Evolutionary conservation across 2,329 filamentous ascomycete genomes (phyloP).

Genomic region (Dendryphion nanum): DNA sequence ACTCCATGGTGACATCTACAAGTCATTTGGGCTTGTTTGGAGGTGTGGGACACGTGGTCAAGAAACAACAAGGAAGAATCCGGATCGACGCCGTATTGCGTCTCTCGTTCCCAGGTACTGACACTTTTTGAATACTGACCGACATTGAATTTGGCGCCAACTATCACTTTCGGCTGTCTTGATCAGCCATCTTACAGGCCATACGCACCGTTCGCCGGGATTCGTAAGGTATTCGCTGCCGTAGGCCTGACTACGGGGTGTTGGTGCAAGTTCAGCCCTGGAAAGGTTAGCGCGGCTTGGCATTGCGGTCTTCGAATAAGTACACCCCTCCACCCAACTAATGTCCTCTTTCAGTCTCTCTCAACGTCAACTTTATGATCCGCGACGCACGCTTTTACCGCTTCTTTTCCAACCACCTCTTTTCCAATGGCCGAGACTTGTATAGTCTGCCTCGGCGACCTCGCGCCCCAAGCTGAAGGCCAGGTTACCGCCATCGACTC

Average conservation of each 20-base stretch:
- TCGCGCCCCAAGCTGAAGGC: slow-evolving; percentile 57
- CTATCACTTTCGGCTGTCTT: background rate
- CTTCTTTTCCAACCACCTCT: slow-evolving; percentile 18
- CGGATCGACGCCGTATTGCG: background rate
- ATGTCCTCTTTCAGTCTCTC: slow-evolving; percentile 25
- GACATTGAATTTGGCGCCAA: background rate
- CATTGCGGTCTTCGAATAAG: slow-evolving; percentile 10
- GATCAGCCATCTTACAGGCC: background rate
- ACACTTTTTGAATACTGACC: background rate
- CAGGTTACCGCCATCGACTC: slow-evolving; percentile 20
- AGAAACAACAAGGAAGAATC: slow-evolving; percentile 3
- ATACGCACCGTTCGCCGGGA: background rate
- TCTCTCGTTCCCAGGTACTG: background rate
- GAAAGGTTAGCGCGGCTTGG: slow-evolving; percentile 8
- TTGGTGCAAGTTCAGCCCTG: background rate
- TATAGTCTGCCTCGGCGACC: slow-evolving; percentile 71
- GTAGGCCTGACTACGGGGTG: background rate
- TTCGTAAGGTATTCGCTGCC: slow-evolving; percentile 1
- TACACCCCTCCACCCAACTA: slow-evolving; percentile 17
- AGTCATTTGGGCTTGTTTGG: slow-evolving; percentile 28
- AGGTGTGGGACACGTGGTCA: slow-evolving; percentile 32
- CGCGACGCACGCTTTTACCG: slow-evolving; percentile 20
- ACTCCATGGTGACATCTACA: slow-evolving; percentile 18
- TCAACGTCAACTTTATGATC: slow-evolving; percentile 36
- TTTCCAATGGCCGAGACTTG: slow-evolving; percentile 62